These are phyloP conservation scores for Leucogyrophana mollusca DNA, from an alignment of 768 basidiomycete genomes.

Conservation along the genomic window DNA sequence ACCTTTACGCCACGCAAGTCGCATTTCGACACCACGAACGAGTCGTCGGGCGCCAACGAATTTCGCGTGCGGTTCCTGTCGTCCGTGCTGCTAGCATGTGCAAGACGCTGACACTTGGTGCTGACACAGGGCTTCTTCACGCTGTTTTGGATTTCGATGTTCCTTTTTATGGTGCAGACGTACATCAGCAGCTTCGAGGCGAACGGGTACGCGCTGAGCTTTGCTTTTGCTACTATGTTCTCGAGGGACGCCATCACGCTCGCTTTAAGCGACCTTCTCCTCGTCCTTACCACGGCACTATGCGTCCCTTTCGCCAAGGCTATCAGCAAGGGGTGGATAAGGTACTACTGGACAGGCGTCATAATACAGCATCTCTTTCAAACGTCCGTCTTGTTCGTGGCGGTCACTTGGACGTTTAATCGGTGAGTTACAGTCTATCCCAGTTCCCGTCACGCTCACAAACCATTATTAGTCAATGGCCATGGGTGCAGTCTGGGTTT, in stretches of 20 bases:
- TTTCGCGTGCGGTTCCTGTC: constrained; percentile 57
- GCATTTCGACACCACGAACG: constrained; percentile 80
- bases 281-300: constrained; percentile 71
- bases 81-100: constrained; percentile 7
- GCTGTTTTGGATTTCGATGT: constrained; percentile 91
- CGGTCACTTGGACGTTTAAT: constrained; percentile 90
- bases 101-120: not conserved
- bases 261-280: constrained; percentile 78
- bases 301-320: constrained; percentile 86
- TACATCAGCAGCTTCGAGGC: constrained; percentile 75
- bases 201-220: constrained; percentile 74
- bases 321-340: constrained; percentile 75
- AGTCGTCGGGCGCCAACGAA: constrained; percentile 71
- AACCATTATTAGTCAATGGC: constrained; percentile 70
- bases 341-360: constrained; percentile 74
- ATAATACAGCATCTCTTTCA: constrained; percentile 82
- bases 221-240: constrained; percentile 83
- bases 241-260: constrained; percentile 82
- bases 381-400: constrained; percentile 63
- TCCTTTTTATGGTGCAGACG: constrained; percentile 75
- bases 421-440: constrained; percentile 39
- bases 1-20: constrained; percentile 87
- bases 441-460: not conserved
- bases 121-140: constrained; percentile 81
- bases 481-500: constrained; percentile 96